These are phyloP conservation scores for Sugiyamaella neomexicana DNA, from an alignment of 1,139 yeast species.

Conservation along the genomic window DNA sequence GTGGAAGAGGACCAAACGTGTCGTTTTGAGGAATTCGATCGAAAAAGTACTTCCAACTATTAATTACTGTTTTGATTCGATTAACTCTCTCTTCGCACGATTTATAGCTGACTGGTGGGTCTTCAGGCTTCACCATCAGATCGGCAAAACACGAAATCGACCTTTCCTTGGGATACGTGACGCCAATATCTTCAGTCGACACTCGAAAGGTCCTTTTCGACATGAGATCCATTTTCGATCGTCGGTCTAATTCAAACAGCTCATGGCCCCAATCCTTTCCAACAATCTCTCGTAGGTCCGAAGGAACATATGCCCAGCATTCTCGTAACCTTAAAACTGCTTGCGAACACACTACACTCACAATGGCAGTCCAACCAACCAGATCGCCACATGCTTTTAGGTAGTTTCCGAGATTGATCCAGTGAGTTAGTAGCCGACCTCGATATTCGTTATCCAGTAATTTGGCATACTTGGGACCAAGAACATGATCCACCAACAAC, in stretches of 20 bases:
- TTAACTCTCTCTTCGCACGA: constrained; percentile 67
- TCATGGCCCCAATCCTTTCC: constrained; percentile 93
- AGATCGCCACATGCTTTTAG: constrained; percentile 85
- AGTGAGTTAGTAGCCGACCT: constrained; percentile 69
- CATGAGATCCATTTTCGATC: constrained; percentile 59
- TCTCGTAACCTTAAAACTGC: constrained; percentile 73
- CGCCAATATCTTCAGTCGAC: constrained; percentile 88
- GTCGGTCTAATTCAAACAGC: constrained; percentile 80
- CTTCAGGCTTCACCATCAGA: constrained; percentile 48
- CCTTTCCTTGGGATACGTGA: constrained; percentile 68
- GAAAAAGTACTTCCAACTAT: constrained; percentile 76
- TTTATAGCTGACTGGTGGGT: constrained; percentile 44
- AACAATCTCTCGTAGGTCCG: constrained; percentile 59
- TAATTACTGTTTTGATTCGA: constrained; percentile 70
- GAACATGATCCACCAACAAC: constrained; percentile 67
- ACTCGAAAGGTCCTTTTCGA: constrained; percentile 60
- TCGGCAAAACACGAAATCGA: constrained; percentile 95
- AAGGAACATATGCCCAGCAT: constrained; percentile 75
- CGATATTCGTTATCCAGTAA: constrained; percentile 44
- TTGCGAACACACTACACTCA: constrained; percentile 77
- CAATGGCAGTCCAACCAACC: constrained; percentile 94
- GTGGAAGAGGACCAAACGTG: constrained; percentile 34
- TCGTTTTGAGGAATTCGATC: constrained; percentile 45
- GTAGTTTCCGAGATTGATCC: constrained; percentile 83
- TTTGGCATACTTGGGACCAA: constrained; percentile 45